Evolutionary conservation across 345 rosid species (phyloP), one percentile per base, ranked within the genome.

Genomic region (Brassica cretica): DNA sequence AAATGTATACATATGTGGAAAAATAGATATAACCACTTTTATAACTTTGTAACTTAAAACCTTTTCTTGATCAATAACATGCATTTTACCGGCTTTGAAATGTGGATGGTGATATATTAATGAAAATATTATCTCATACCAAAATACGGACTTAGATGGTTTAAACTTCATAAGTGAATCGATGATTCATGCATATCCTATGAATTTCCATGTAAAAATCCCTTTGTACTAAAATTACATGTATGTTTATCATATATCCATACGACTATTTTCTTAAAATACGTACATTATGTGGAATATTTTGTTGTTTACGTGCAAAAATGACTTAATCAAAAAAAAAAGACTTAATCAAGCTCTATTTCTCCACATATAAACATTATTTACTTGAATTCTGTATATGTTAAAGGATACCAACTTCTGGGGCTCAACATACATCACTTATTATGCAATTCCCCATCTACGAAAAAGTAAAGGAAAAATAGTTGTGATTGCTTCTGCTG

Each of bases 381-480:
- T 59, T 6, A 21, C 30, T 24, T 9, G 5, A 10, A 10, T 4
- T 59, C 15, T 21, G 32, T 59, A 14, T 59, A 59, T 59, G n/a
- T 60, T 24, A 25, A 60, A 56, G 64, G 79, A 85, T 14, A 72
- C 64, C 8, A 86, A 88, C 61, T 88, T 84, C 70, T 84, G 91
- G 91, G 91, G 90, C 6, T 58, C 87, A 8, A 70, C 76, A 12
- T 79, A 82, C 15, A 62, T 73, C 30, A 82, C 88, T 5, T 80
- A 76, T 58, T 85, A 82, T 33, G 91, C 88, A 16, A 75, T 82
- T 72, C 86, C 89, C n/a, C 77, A 84, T 71, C 84, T 86, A 5
- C 79, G 75, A 53, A 79, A 81, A 11, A 85, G 80, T 67, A 84
- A 44, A 59, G 90, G 92, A 71, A 83, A 84, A 82, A 84, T 87